These are phyloP conservation scores for Xylaria palmicola DNA, from an alignment of 495 filamentous ascomycete genomes.

Conservation along the genomic window DNA sequence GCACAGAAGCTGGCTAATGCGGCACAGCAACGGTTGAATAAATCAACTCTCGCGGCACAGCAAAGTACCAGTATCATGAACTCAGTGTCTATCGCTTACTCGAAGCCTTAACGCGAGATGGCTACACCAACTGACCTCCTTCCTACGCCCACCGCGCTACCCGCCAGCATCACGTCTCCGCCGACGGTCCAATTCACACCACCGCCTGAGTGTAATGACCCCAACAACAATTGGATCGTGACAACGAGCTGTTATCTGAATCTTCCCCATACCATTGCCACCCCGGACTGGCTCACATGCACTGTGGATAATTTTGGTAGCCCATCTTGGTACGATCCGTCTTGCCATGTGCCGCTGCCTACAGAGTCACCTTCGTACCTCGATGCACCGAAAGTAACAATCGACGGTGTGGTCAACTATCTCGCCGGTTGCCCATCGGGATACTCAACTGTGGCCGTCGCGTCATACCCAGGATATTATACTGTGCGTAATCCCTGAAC, in stretches of 20 bases:
- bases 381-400: neutral
- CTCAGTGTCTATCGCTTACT: no score
- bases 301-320: neutral
- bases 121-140: neutral
- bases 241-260: constrained; percentile 5
- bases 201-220: neutral
- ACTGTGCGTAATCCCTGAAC: neutral
- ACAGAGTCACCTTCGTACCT: neutral
- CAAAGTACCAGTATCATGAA: no score
- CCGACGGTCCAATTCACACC: neutral
- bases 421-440: neutral
- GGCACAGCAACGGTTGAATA: no score
- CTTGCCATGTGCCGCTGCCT: neutral
- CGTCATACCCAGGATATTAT: neutral
- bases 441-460: neutral
- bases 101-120: neutral
- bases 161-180: constrained; percentile 2
- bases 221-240: constrained; percentile 1
- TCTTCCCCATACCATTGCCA: neutral
- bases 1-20: no score
- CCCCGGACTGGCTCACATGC: constrained; percentile 3
- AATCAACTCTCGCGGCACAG: no score
- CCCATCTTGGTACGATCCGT: neutral
- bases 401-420: neutral
- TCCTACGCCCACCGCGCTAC: neutral